Evolutionary conservation across 1,284 basidiomycete species (phyloP).

Genomic region (Ustanciosporium gigantosporum): DNA sequence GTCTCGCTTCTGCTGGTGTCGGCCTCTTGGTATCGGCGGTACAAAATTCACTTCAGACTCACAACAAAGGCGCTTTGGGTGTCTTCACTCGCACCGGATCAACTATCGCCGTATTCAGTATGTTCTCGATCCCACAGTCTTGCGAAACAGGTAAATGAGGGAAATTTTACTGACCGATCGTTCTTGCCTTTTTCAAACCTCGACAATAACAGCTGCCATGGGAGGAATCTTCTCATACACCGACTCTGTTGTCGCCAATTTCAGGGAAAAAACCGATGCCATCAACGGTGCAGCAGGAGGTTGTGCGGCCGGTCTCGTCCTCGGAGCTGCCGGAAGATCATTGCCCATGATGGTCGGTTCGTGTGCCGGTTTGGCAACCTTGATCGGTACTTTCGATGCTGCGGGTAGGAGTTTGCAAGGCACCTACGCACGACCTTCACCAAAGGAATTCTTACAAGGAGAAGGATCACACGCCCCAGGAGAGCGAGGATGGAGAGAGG

Average conservation of each 20-base stretch:
- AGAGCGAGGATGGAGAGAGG: slow-evolving; percentile 61
- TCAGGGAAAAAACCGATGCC: slow-evolving; percentile 77
- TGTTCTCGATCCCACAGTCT: slow-evolving; percentile 12
- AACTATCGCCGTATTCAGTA: slow-evolving; percentile 76
- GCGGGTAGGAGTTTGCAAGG: slow-evolving; percentile 66
- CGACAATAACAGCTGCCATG: slow-evolving; percentile 72
- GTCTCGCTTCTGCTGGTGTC: slow-evolving; percentile 35
- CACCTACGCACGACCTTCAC: slow-evolving; percentile 28
- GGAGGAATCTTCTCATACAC: slow-evolving; percentile 83
- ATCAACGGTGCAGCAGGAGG: slow-evolving; percentile 84
- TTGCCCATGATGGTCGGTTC: slow-evolving; percentile 80
- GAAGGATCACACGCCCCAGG: slow-evolving; percentile 56
- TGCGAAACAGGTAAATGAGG: too few relatives aligned
- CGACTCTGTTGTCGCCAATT: slow-evolving; percentile 78
- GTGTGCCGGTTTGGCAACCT: slow-evolving; percentile 77
- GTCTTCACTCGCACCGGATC: slow-evolving; percentile 77
- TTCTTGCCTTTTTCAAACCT: too few relatives aligned
- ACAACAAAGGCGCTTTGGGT: slow-evolving; percentile 84
- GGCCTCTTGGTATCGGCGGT: slow-evolving; percentile 56
- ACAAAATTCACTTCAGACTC: slow-evolving; percentile 62
- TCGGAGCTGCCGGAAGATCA: slow-evolving; percentile 82
- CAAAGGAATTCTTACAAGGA: slow-evolving; percentile 26
- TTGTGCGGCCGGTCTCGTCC: slow-evolving; percentile 89
- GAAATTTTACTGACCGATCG: too few relatives aligned
- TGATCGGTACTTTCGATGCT: slow-evolving; percentile 82